Percentiles rank a stretch among this genome's conserved stretches.
Conservation (phyloP, 495 filamentous ascomycete species). For the Podospora conica region DNA sequence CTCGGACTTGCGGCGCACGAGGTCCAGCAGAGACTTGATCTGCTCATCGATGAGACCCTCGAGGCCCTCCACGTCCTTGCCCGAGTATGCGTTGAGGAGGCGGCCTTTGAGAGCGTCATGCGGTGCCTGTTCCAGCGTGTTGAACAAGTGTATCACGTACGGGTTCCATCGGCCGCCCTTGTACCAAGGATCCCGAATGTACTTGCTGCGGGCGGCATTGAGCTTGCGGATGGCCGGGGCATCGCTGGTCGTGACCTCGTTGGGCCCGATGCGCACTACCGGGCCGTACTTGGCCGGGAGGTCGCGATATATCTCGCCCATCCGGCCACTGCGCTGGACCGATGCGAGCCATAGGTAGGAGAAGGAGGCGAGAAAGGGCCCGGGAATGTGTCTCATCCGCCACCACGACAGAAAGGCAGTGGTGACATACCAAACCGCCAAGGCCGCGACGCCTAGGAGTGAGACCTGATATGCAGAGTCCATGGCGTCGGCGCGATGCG, state of each 20-base stretch:
- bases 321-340: background rate
- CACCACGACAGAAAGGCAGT: constrained; percentile 18
- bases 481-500: background rate
- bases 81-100: constrained; percentile 32
- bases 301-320: constrained; percentile 32
- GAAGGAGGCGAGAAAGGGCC: constrained; percentile 18
- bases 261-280: constrained; percentile 47
- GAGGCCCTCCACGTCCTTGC: constrained; percentile 27
- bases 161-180: constrained; percentile 16
- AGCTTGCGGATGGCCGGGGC: constrained; percentile 30
- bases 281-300: constrained; percentile 37
- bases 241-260: constrained; percentile 41
- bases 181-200: constrained; percentile 32
- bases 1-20: background rate
- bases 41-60: constrained; percentile 4
- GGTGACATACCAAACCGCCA: background rate
- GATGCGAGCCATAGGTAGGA: constrained; percentile 20
- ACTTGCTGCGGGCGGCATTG: constrained; percentile 28
- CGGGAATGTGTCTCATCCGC: constrained; percentile 22
- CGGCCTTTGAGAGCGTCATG: constrained; percentile 21
- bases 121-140: constrained; percentile 18
- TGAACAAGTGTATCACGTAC: constrained; percentile 28
- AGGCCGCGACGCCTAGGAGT: background rate
- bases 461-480: background rate
- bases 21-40: background rate